A percentile compares a stretch with the other conserved stretches of the same genome.
Conservation (phyloP, 129 eudicot genomes). For the Calendula officinalis region DNA sequence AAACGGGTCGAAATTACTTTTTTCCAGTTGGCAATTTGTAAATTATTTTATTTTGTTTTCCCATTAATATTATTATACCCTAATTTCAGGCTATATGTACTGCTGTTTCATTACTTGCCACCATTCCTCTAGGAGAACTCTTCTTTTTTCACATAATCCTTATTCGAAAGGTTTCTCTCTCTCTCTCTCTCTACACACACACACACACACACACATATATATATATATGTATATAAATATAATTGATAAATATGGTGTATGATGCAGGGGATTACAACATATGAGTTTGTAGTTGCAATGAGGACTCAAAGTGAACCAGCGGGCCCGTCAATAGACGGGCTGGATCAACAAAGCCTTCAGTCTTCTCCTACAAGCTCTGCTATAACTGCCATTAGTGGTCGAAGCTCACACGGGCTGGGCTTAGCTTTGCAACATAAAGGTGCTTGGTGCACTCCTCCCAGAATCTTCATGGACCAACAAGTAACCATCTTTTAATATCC, state of each 20-base stretch:
- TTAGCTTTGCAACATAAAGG: constrained; percentile 82
- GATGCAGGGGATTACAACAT: constrained; percentile 85
- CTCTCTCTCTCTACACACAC: constrained; percentile 9
- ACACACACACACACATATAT: neutral
- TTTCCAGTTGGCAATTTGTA: neutral
- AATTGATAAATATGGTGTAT: neutral
- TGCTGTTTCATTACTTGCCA: constrained; percentile 78
- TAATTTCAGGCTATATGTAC: constrained; percentile 73
- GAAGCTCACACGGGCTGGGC: constrained; percentile 90
- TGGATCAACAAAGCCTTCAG: constrained; percentile 56
- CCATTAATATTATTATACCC: neutral
- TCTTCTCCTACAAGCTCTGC: constrained; percentile 88
- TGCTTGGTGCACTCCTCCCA: constrained; percentile 96
- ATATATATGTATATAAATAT: neutral
- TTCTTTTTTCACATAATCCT: constrained; percentile 94
- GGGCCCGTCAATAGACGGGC: constrained; percentile 57
- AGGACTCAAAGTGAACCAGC: constrained; percentile 76
- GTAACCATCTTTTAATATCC: constrained; percentile 25
- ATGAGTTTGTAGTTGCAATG: constrained; percentile 95
- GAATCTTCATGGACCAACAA: constrained; percentile 94
- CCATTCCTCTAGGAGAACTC: constrained; percentile 90
- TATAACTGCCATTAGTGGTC: constrained; percentile 76
- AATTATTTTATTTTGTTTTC: constrained; percentile 10
- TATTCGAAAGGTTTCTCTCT: constrained; percentile 65
- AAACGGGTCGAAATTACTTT: neutral